Percentiles rank a stretch among this genome's conserved stretches.
Conservation (phyloP, 1,284 basidiomycete genomes). For the Laetiporus sulphureus region DNA sequence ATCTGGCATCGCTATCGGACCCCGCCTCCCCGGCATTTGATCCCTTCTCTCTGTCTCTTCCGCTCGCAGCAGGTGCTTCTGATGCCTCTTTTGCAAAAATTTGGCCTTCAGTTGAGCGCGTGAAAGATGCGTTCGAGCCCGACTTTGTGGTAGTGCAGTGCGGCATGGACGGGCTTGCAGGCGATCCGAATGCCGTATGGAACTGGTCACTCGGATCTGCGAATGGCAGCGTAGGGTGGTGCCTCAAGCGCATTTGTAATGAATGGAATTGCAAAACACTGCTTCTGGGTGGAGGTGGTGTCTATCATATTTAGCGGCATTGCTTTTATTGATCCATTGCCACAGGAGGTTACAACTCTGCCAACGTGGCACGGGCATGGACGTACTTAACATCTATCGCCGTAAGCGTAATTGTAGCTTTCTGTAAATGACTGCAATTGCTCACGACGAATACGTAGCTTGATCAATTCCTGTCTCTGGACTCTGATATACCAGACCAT, state of each 20-base stretch:
- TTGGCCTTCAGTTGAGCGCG: conserved; percentile 56
- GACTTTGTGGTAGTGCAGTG: conserved; percentile 83
- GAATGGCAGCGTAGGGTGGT: conserved; percentile 68
- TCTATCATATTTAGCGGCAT: neutral
- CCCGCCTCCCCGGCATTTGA: conserved; percentile 38
- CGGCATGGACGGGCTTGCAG: conserved; percentile 81
- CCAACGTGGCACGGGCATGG: conserved; percentile 84
- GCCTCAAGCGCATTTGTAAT: conserved; percentile 46
- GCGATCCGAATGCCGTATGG: conserved; percentile 74
- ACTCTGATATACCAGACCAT: conserved; percentile 69
- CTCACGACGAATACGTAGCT: conserved; percentile 31
- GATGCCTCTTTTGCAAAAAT: conserved; percentile 51
- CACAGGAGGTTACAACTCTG: conserved; percentile 73
- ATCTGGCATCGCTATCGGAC: conserved; percentile 44
- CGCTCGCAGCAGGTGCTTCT: conserved; percentile 64
- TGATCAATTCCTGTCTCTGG: conserved; percentile 43
- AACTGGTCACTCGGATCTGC: conserved; percentile 65
- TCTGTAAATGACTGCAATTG: neutral
- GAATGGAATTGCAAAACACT: conserved; percentile 56
- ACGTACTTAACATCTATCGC: conserved; percentile 71
- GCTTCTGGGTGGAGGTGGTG: conserved; percentile 57
- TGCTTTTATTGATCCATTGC: neutral
- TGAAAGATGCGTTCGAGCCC: conserved; percentile 62
- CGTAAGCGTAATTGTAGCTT: conserved; percentile 34
- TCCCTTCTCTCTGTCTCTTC: conserved; percentile 73